These are phyloP conservation scores for Theileria parva DNA, from an alignment of 169 alveolate species.

Conservation along the genomic window DNA sequence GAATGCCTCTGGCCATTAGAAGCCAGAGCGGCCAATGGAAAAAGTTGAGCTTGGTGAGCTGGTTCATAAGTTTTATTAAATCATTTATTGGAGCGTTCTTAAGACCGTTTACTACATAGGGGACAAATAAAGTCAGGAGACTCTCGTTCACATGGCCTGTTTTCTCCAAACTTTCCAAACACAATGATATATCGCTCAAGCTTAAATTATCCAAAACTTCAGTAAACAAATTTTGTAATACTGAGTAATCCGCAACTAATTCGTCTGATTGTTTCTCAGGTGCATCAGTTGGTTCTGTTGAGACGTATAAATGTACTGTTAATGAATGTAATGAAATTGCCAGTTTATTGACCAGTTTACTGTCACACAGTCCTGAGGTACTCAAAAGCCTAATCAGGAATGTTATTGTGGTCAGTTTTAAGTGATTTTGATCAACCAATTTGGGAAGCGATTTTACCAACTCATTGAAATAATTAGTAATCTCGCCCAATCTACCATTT, in stretches of 20 bases:
- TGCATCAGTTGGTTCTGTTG: background rate
- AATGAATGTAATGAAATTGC: constrained; percentile 13
- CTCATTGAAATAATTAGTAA: background rate
- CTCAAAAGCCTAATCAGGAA: background rate
- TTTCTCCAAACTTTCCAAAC: constrained; percentile 19
- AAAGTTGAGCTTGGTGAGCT: background rate
- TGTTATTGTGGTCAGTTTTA: background rate
- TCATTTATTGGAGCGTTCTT: background rate
- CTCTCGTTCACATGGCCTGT: constrained; percentile 10
- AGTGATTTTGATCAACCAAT: background rate
- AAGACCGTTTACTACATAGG: constrained; percentile 25
- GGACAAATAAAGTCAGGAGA: constrained; percentile 21
- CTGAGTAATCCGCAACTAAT: background rate
- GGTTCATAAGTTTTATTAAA: background rate
- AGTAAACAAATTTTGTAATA: background rate
- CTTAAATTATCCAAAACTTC: constrained; percentile 6
- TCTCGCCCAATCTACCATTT: background rate
- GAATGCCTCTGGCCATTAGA: background rate
- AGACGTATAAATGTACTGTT: constrained; percentile 9
- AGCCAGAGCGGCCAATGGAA: constrained; percentile 19
- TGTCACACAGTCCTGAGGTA: background rate
- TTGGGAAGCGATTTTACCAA: background rate
- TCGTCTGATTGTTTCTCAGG: constrained; percentile 2
- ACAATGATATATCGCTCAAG: background rate
- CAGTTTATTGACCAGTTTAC: background rate